Base-by-base conservation (phyloP, 78 protist genomes). In the Thecamonas trahens region DNA sequence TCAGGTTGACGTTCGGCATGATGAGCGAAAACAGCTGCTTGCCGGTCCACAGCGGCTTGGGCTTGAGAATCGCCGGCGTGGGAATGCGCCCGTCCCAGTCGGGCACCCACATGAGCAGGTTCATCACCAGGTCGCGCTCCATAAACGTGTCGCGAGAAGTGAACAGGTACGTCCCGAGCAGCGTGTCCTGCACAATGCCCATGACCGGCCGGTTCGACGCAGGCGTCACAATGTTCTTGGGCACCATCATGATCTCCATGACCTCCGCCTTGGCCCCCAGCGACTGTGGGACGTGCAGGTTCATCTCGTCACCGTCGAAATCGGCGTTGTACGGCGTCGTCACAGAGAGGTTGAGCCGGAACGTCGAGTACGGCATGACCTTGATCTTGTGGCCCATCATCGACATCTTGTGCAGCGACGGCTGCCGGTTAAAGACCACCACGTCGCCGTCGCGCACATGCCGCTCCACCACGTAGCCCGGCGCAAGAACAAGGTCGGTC, bases 241-340 rank as follows among this genome's bases (percentile, higher is more conserved):
- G 98, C 52, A 94, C 97, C 89, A 92, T 76, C 97, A 95, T 94
- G 42, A 98, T 38, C 61, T 95, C 91, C 0, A 42, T 14, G 20
- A 91, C 71, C 81, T 97, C 99, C 0, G 98, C 94, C 72, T 91
- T 66, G 3, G 99, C 79, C 66, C 84, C 88, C 39, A 85, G 37
- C 6, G 93, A 35, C 67, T 97, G 99, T 8, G 99, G 97, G 34
- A 96, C 94, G 86, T 98, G 99, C 67, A 96, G 67, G 78, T 98
- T 98, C 99, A 98, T 98, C 74, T 98, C 99, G 59, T 98, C 99
- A 35, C 99, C 99, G 72, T 98, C 99, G 40, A 98, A 98, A 77
- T 98, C 99, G 35, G 99, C 99, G 80, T 98, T 98, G 90, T 98
- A 98, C 35, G 99, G 99, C 14, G 99, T 47, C 11, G 99, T 96